Percentiles rank a stretch among this genome's conserved stretches.
These are phyloP conservation scores for Fusarium continuum DNA, from an alignment of 2,329 filamentous ascomycete genomes.

Conservation along the genomic window DNA sequence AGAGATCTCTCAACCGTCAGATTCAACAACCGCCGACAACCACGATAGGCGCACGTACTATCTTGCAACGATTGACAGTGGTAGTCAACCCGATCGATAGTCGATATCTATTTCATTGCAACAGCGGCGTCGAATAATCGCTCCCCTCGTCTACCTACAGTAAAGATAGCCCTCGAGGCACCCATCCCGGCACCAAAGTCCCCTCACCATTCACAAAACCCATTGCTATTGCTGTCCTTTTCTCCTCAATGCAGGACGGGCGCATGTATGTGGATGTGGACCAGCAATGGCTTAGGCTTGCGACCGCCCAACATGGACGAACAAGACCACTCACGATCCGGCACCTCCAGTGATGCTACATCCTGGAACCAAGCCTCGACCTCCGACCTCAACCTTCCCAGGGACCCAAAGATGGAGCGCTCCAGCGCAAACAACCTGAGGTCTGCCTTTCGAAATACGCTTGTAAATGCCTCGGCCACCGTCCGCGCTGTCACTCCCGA, in stretches of 20 bases:
- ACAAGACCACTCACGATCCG: conserved; percentile 50
- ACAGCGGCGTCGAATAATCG: neutral
- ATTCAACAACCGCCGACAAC: conserved; percentile 7
- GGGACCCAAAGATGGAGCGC: conserved; percentile 48
- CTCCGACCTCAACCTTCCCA: conserved; percentile 43
- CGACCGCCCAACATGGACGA: conserved; percentile 58
- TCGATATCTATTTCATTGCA: neutral
- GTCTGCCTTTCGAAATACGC: conserved; percentile 47
- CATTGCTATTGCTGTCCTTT: conserved; percentile 12
- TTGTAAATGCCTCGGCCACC: conserved; percentile 51
- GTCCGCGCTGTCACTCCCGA: conserved; percentile 76
- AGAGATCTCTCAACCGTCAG: conserved; percentile 17
- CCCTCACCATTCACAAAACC: conserved; percentile 4
- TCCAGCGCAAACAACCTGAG: conserved; percentile 49
- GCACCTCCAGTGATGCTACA: conserved; percentile 48
- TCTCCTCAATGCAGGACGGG: conserved; percentile 46
- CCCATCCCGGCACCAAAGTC: conserved; percentile 10
- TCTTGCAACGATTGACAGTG: neutral
- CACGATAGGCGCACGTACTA: conserved; percentile 7
- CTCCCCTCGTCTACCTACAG: conserved; percentile 2
- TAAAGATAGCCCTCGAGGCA: conserved; percentile 16
- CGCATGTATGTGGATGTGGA: conserved; percentile 51
- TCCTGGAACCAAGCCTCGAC: conserved; percentile 47
- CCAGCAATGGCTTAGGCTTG: conserved; percentile 57
- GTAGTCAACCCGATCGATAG: neutral